Base-by-base conservation (phyloP, 441 rosid genomes). In the Arabidopsis lyrata region DNA sequence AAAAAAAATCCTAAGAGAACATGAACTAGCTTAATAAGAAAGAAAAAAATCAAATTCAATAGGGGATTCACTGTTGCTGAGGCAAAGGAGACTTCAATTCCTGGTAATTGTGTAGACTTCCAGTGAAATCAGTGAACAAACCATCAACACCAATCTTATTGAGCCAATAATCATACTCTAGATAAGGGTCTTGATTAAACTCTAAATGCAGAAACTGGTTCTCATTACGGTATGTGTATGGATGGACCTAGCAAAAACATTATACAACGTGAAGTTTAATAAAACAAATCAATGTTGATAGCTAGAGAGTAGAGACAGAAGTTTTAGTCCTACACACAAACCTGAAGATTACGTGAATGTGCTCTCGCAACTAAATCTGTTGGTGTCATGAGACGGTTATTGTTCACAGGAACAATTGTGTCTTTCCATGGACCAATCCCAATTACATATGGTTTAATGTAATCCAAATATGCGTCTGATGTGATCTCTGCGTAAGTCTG, bases 351-450 rank as follows among this genome's bases (percentile, higher is more conserved):
- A 60, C 54, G 88, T n/a, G 96, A 80, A 63, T 93, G 97, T 11
- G 99, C 98, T 78, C 78, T 83, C 57, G 97, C 88, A 47, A 95
- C 88, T 64, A 95, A 92, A 87, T 95, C 98, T 7, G 99, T 91
- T 2, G 94, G 95, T 7, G 85, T 73, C 68, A 63, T 85, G 77
- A 85, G 65, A 78, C 87, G 84, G 64, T 92, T 86, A 31, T 86
- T 64, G 50, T 8, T 62, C 3, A 80, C 93, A 60, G 97, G 95
- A 76, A 90, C 96, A 44, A 95, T 58, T 5, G 99, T 95, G 75
- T 95, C 99, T 77, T 95, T 95, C 98, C 99, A 95, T 9, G 98
- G 98, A 72, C 98, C 99, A 24, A 95, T 90, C 18, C 98, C 99
- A 49, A 90, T 82, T 41, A 88, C 96, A 39, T 95, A 93, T 2